Evolutionary conservation across 2,329 filamentous ascomycete species (phyloP).

Genomic region (Beauveria pseudobassiana): DNA sequence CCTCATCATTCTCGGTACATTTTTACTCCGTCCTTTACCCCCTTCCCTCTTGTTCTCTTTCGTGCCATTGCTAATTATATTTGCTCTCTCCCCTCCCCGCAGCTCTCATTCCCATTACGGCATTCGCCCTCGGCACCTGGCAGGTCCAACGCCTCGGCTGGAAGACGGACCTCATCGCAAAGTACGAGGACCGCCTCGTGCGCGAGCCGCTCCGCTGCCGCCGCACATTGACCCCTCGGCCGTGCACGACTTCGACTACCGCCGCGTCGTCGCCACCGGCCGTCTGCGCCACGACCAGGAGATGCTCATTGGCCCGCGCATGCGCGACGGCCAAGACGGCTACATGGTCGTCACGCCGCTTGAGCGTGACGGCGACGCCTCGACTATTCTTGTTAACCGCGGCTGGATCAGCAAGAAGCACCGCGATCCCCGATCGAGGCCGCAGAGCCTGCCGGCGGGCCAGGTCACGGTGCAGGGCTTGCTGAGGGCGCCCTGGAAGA

Average conservation of each 20-base stretch:
- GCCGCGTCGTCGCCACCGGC: slow-evolving; percentile 70
- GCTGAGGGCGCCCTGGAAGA: slow-evolving; percentile 85
- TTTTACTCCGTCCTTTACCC: not conserved
- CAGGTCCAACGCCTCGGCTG: slow-evolving; percentile 87
- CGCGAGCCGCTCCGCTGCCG: slow-evolving; percentile 76
- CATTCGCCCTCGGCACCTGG: slow-evolving; percentile 88
- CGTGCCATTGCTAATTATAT: not conserved
- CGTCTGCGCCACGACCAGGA: slow-evolving; percentile 79
- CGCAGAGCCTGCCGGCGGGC: slow-evolving; percentile 58
- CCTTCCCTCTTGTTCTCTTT: not conserved
- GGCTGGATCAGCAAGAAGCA: slow-evolving; percentile 85
- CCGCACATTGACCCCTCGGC: slow-evolving; percentile 74
- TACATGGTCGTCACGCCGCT: slow-evolving; percentile 89
- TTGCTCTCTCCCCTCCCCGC: not conserved
- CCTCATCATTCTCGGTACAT: slow-evolving; percentile 64
- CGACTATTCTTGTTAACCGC: slow-evolving; percentile 77
- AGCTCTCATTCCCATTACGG: slow-evolving; percentile 83
- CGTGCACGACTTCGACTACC: slow-evolving; percentile 84
- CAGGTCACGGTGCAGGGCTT: slow-evolving; percentile 77
- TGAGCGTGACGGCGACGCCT: slow-evolving; percentile 54
- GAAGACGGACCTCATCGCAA: slow-evolving; percentile 89
- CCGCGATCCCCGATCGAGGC: slow-evolving; percentile 56
- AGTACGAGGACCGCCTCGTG: slow-evolving; percentile 84
- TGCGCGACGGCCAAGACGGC: slow-evolving; percentile 83
- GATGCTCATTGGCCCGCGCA: slow-evolving; percentile 89